phyloP scores from a whole-genome alignment of 2,329 filamentous ascomycete genomes.

The Fusarium anguioides region DNA sequence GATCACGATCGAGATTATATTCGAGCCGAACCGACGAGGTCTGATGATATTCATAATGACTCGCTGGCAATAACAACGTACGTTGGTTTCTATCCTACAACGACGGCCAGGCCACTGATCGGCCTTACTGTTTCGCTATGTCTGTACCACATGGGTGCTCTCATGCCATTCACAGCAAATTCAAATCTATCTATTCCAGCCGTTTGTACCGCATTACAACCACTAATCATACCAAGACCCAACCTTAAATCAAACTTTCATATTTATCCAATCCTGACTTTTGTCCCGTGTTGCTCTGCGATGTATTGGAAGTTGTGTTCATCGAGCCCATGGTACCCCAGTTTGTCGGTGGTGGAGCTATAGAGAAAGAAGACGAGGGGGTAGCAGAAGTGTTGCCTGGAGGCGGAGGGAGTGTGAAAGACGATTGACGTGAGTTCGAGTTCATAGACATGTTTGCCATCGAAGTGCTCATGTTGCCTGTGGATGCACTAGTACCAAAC shows the following conservation, averaged over 20 bases:
- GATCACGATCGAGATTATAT: background rate
- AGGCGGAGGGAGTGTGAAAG: conserved; percentile 70
- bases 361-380: conserved; percentile 58
- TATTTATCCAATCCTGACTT: conserved; percentile 74
- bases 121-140: background rate
- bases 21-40: background rate
- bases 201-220: conserved; percentile 4
- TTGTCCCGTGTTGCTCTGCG: conserved; percentile 44
- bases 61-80: background rate
- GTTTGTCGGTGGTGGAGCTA: conserved; percentile 55
- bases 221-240: background rate
- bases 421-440: conserved; percentile 55
- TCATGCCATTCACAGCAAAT: background rate
- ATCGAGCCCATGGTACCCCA: conserved; percentile 39
- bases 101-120: background rate
- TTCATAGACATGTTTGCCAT: conserved; percentile 63
- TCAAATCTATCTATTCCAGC: conserved; percentile 9
- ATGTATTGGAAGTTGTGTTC: background rate
- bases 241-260: conserved; percentile 68
- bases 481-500: conserved; percentile 42
- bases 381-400: conserved; percentile 50
- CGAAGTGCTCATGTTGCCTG: conserved; percentile 52
- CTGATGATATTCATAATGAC: background rate
- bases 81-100: background rate
- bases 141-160: background rate